Conservation (phyloP, 192 early-diverging fungal species). For the Powellomyces hirtus region DNA sequence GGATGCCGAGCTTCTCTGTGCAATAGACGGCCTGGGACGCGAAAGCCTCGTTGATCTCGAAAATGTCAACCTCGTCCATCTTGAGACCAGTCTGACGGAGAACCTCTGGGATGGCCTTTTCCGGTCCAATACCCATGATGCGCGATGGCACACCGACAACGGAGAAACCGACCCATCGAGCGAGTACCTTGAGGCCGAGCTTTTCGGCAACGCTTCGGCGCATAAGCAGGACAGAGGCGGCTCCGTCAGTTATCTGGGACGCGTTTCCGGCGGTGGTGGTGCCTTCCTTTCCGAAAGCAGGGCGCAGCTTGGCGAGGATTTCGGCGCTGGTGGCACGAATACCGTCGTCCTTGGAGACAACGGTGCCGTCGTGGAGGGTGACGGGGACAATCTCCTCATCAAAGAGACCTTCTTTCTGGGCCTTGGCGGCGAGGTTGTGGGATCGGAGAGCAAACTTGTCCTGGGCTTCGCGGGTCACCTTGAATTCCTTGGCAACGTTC, state of each 20-base stretch:
- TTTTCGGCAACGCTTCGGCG: slow-evolving; percentile 87
- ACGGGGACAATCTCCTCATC: slow-evolving; percentile 89
- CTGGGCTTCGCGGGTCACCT: slow-evolving; percentile 81
- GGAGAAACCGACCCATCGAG: slow-evolving; percentile 83
- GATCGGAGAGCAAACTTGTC: slow-evolving; percentile 86
- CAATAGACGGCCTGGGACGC: slow-evolving; percentile 95
- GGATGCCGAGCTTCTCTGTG: slow-evolving; percentile 82
- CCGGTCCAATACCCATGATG: slow-evolving; percentile 98
- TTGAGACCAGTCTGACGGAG: slow-evolving; percentile 74
- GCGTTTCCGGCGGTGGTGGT: slow-evolving; percentile 92
- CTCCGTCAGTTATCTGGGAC: slow-evolving; percentile 98
- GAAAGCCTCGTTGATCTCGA: slow-evolving; percentile 97
- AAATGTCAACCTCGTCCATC: slow-evolving; percentile 78
- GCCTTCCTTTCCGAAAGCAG: slow-evolving; percentile 85
- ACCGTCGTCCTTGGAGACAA: slow-evolving; percentile 87
- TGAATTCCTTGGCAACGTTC: slow-evolving; percentile 90
- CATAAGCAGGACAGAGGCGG: slow-evolving; percentile 85
- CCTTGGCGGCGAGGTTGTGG: slow-evolving; percentile 77
- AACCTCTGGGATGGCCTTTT: slow-evolving; percentile 87
- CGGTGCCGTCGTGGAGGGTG: slow-evolving; percentile 77
- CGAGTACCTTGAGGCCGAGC: slow-evolving; percentile 79
- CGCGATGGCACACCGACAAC: slow-evolving; percentile 88
- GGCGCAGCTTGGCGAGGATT: slow-evolving; percentile 78
- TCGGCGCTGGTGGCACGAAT: slow-evolving; percentile 83
- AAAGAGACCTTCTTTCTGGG: slow-evolving; percentile 89